Evolutionary conservation across 371 early-diverging fungal genomes (phyloP).

Genomic region (Apophysomyces trapeziformis): DNA sequence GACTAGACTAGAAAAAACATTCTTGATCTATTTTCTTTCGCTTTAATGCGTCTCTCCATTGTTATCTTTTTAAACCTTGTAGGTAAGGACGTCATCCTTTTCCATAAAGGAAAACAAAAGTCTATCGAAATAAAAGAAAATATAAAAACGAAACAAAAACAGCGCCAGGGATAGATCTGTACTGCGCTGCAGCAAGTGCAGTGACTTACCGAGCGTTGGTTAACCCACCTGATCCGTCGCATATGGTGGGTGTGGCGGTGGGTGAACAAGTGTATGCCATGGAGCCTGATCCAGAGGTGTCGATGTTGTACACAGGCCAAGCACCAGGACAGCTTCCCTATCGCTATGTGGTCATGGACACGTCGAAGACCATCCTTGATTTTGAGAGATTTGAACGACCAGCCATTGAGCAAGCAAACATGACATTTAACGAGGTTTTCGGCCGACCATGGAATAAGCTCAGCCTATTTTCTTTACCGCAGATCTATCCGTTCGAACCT

Average conservation of each 20-base stretch:
- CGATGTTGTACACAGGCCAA: conserved; percentile 25
- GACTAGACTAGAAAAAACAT: not conserved
- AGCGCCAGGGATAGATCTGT: not conserved
- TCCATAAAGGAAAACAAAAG: not conserved
- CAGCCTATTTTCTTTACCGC: conserved; percentile 24
- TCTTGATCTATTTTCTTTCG: not conserved
- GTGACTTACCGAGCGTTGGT: conserved; percentile 32
- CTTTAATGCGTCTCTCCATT: not conserved
- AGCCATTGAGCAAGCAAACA: conserved; percentile 24
- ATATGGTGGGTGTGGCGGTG: conserved; percentile 28
- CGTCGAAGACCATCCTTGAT: conserved; percentile 16
- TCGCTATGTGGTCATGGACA: conserved; percentile 32
- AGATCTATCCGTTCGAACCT: conserved; percentile 19
- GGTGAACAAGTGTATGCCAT: conserved; percentile 31
- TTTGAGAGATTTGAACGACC: conserved; percentile 36
- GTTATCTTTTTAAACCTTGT: not conserved
- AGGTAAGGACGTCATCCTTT: not conserved
- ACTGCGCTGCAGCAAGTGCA: conserved; percentile 1
- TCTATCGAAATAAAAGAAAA: too few relatives aligned
- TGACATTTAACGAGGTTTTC: conserved; percentile 33
- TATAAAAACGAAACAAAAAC: not conserved
- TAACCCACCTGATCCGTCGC: conserved; percentile 4
- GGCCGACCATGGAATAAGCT: conserved; percentile 40
- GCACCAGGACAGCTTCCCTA: conserved; percentile 27
- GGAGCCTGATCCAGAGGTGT: conserved; percentile 14